Conservation (phyloP, 2,329 filamentous ascomycete species). For the Fusarium mundagurra region DNA sequence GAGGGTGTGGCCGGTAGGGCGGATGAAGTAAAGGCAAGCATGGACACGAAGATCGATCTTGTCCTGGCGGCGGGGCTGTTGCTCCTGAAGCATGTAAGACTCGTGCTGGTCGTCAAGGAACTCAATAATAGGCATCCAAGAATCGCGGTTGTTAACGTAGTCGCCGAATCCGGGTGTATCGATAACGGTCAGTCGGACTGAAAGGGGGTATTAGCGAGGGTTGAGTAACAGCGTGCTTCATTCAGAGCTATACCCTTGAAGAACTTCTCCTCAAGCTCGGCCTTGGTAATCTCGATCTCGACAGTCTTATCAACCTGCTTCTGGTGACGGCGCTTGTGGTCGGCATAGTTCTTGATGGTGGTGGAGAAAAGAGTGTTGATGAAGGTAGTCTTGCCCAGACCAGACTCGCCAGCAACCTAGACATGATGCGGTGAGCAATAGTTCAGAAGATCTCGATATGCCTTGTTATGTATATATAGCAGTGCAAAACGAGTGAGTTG, state of each 20-base stretch:
- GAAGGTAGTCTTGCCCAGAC: constrained; percentile 98
- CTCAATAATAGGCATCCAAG: constrained; percentile 99
- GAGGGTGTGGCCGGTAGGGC: constrained; percentile 96
- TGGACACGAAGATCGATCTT: constrained; percentile 99
- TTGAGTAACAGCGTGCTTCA: background rate
- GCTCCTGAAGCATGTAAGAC: constrained; percentile 99
- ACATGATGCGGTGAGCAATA: constrained; percentile 24
- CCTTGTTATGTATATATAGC: background rate
- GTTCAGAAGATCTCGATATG: background rate
- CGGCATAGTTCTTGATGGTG: constrained; percentile 99
- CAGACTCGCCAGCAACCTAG: constrained; percentile 97
- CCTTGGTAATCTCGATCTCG: constrained; percentile 99
- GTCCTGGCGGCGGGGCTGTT: constrained; percentile 96
- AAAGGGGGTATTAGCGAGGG: constrained; percentile 32
- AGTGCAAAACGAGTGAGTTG: background rate
- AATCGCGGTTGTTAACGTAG: constrained; percentile 99
- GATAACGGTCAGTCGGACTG: constrained; percentile 97
- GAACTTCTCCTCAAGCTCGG: constrained; percentile 99
- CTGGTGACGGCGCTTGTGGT: constrained; percentile 98
- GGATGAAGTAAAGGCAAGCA: constrained; percentile 98
- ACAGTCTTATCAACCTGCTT: constrained; percentile 99
- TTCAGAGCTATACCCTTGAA: constrained; percentile 86
- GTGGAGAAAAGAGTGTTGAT: constrained; percentile 99
- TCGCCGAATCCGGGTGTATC: constrained; percentile 99
- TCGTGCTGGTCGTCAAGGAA: constrained; percentile 99